Base-by-base conservation (phyloP, 2,329 filamentous ascomycete genomes). In the Tolypocladium endophyticum region DNA sequence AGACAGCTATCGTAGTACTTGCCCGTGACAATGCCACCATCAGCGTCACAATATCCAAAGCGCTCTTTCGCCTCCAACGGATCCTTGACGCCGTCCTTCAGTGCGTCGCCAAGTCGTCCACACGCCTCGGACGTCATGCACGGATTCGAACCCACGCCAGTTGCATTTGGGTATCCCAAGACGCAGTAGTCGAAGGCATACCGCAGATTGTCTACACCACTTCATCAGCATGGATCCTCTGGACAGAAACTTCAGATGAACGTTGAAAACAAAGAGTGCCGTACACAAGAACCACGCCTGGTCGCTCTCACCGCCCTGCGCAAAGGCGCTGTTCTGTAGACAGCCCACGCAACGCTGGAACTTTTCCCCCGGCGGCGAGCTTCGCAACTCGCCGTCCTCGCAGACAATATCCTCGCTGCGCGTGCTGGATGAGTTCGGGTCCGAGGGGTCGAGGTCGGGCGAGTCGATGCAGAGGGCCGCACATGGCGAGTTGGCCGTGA, bases 231-330 rank as follows among this genome's bases (percentile, higher is more conserved):
- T 5, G 12, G 2, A 3, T 1, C 28, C 14, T 43, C 3, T 9
- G 2, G 20, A n/a, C 4, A 43, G n/a, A 2, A 43, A 3, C 16
- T 3, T 2, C 3, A 14, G 33, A 20, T 12, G 3, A 12, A 35
- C 5, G 28, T 2, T 8, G 12, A 12, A 28, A 18, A 1, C 28
- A 18, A 5, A 3, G 20, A 33, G 7, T 25, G n/a, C 71, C 81
- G 71, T 74, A 83, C 81, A 82, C 52, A 84, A 64, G 62, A 83
- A 84, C 81, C 81, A 83, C 55, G 74, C 72, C 61, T 81, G 79
- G 62, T 84, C 81, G 59, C 70, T 83, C 69, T 84, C 80, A 8
- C 61, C 60, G 1, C 75, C 79, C 41, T 78, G 71, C 3, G 72
- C 67, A 61, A 76, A 82, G 12, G 72, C 74, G 69, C 81, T 84